Percentiles rank a stretch among this genome's conserved stretches.
Conservation (phyloP, 2,329 filamentous ascomycete genomes). For the Paraconiothyrium sp. region DNA sequence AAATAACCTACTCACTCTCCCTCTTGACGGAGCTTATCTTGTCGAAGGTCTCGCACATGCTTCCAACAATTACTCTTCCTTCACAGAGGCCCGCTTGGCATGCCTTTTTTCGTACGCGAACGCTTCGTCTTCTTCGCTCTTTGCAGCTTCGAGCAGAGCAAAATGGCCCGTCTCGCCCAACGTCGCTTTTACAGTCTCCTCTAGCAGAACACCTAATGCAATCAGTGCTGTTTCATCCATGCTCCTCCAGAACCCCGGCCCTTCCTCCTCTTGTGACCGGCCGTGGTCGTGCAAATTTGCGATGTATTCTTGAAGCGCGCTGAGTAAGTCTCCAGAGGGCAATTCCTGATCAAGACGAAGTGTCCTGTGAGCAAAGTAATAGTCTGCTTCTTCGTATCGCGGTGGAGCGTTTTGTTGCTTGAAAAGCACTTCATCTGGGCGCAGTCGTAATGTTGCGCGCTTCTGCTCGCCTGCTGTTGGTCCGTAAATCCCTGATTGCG, state of each 20-base stretch:
- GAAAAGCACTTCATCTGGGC: slow-evolving; percentile 78
- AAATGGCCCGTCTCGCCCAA: slow-evolving; percentile 74
- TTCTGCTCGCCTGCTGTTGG: slow-evolving; percentile 43
- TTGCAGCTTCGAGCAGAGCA: slow-evolving; percentile 70
- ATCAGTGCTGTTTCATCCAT: slow-evolving; percentile 83
- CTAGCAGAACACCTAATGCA: slow-evolving; percentile 77
- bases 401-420: slow-evolving; percentile 69
- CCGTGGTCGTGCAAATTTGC: slow-evolving; percentile 69
- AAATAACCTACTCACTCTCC: too few relatives aligned
- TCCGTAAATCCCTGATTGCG: slow-evolving; percentile 54
- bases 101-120: slow-evolving; percentile 10
- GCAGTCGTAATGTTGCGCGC: slow-evolving; percentile 54
- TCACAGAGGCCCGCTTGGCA: background rate
- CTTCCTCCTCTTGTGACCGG: slow-evolving; percentile 26
- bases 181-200: slow-evolving; percentile 71
- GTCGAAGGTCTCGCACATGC: slow-evolving; percentile 3
- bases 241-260: slow-evolving; percentile 61
- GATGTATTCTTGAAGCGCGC: slow-evolving; percentile 73
- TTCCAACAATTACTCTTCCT: background rate
- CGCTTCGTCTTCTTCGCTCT: slow-evolving; percentile 30
- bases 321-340: slow-evolving; percentile 75
- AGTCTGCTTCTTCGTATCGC: slow-evolving; percentile 75
- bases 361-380: slow-evolving; percentile 72
- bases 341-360: slow-evolving; percentile 63
- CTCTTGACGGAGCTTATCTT: slow-evolving; percentile 1